Conservation (phyloP, 106 monocot genomes). For the Platanthera zijinensis region DNA sequence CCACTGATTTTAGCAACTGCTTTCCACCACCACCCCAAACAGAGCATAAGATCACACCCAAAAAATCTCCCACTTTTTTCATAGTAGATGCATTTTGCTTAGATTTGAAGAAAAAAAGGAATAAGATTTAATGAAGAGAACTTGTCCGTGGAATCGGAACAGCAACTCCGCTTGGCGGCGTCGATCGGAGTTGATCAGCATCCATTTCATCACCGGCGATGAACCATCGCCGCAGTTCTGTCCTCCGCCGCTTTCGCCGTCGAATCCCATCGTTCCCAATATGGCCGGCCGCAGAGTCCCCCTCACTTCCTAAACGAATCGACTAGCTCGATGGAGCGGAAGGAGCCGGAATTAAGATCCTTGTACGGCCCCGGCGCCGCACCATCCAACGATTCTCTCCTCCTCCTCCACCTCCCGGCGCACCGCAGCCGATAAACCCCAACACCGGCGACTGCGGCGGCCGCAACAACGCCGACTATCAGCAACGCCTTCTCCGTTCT, state of each 20-base stretch:
- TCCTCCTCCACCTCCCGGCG: constrained; percentile 7
- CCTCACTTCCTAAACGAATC: constrained; percentile 19
- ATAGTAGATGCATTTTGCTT: too few relatives aligned
- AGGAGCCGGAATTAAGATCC: constrained; percentile 32
- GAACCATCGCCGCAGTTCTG: too few relatives aligned
- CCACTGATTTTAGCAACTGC: too few relatives aligned
- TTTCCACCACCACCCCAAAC: too few relatives aligned
- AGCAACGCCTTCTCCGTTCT: constrained; percentile 10
- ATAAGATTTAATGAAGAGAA: not conserved
- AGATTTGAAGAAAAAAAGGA: not conserved
- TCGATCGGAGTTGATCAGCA: not conserved
- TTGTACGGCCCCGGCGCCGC: constrained; percentile 35
- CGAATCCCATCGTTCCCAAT: not conserved
- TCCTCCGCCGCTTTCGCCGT: not conserved
- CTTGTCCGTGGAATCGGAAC: not conserved
- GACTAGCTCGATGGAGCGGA: constrained; percentile 36
- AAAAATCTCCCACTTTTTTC: too few relatives aligned
- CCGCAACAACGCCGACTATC: constrained; percentile 9
- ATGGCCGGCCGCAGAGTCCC: not conserved
- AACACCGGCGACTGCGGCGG: constrained; percentile 10
- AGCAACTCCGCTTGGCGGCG: not conserved
- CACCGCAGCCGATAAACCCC: constrained; percentile 24
- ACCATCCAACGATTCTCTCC: not conserved
- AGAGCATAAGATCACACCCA: too few relatives aligned
- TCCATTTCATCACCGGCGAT: not conserved